Conservation (phyloP, 345 rosid species). For the Brassica carinata region DNA sequence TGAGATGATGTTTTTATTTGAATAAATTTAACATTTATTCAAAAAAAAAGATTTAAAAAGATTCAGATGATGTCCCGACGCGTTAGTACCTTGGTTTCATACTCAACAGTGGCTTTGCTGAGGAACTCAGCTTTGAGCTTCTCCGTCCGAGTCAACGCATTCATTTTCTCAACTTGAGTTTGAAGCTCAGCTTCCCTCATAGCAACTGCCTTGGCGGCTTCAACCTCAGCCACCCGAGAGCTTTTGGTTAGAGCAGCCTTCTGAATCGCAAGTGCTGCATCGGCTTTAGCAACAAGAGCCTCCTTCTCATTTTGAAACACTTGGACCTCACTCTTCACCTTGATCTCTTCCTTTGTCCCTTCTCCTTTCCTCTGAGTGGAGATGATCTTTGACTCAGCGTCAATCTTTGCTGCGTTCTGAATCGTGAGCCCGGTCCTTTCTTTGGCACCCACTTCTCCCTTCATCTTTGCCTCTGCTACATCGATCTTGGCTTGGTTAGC, state of each 20-base stretch:
- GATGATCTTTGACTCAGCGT: constrained; percentile 69
- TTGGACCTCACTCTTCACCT: constrained; percentile 59
- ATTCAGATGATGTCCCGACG: no score
- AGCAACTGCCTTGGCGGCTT: constrained; percentile 66
- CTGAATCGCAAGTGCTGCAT: constrained; percentile 64
- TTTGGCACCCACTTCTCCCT: constrained; percentile 77
- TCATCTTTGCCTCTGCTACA: constrained; percentile 78
- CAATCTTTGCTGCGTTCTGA: constrained; percentile 79
- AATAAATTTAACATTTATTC: no score
- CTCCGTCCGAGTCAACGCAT: constrained; percentile 63
- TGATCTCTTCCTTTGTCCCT: constrained; percentile 72
- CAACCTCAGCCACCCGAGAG: constrained; percentile 74
- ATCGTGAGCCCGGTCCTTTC: constrained; percentile 55
- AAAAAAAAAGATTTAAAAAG: no score
- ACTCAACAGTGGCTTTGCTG: constrained; percentile 76
- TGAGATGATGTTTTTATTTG: no score
- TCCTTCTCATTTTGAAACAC: constrained; percentile 69
- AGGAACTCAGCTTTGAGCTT: constrained; percentile 79
- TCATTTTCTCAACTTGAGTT: constrained; percentile 69
- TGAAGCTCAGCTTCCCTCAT: constrained; percentile 80
- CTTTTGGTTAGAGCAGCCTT: constrained; percentile 61
- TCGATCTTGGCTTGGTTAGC: constrained; percentile 79
- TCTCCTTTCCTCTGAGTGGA: constrained; percentile 62
- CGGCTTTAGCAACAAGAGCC: constrained; percentile 72
- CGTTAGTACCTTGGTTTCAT: constrained; percentile 59